phyloP scores from a whole-genome alignment of 1,284 basidiomycete genomes.

The Rhodotorula glutinis region DNA sequence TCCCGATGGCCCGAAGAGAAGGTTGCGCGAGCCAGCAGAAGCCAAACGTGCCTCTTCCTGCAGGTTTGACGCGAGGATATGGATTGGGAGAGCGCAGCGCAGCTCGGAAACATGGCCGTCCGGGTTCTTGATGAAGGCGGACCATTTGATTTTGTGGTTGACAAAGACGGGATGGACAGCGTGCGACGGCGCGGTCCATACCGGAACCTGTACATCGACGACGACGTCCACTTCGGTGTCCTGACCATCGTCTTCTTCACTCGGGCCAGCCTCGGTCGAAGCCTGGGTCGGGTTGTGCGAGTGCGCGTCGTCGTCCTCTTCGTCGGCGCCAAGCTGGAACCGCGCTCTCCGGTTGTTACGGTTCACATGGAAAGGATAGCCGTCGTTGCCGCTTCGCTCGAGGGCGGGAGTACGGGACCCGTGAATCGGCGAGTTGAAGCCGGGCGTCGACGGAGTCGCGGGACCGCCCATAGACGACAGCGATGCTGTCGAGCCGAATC shows the following conservation, averaged over 20 bases:
- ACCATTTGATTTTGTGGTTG: slow-evolving; percentile 60
- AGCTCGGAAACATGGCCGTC: slow-evolving; percentile 67
- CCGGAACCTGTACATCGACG: slow-evolving; percentile 39
- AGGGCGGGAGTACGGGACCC: slow-evolving; percentile 8
- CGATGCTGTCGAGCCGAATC: slow-evolving; percentile 34
- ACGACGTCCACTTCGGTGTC: slow-evolving; percentile 42
- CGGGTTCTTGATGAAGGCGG: slow-evolving; percentile 62
- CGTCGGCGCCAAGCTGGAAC: slow-evolving; percentile 22
- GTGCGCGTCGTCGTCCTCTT: slow-evolving; percentile 19
- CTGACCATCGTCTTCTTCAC: slow-evolving; percentile 34
- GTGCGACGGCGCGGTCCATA: slow-evolving; percentile 39
- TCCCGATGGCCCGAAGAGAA: slow-evolving; percentile 56
- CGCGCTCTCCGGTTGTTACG: not conserved
- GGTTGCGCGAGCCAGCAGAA: slow-evolving; percentile 67
- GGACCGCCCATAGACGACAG: slow-evolving; percentile 25
- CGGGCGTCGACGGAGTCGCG: slow-evolving; percentile 27
- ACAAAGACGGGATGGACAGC: slow-evolving; percentile 36
- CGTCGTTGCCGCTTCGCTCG: not conserved
- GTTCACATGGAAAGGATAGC: slow-evolving; percentile 11
- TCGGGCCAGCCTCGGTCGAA: slow-evolving; percentile 4
- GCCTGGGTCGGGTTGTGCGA: not conserved
- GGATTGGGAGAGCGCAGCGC: slow-evolving; percentile 81
- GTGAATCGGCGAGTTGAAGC: slow-evolving; percentile 25
- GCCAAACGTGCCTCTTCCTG: slow-evolving; percentile 69
- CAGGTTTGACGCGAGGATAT: slow-evolving; percentile 69